phyloP scores from a whole-genome alignment of 805 yeast genomes.

The Hanseniaspora guilliermondii region DNA sequence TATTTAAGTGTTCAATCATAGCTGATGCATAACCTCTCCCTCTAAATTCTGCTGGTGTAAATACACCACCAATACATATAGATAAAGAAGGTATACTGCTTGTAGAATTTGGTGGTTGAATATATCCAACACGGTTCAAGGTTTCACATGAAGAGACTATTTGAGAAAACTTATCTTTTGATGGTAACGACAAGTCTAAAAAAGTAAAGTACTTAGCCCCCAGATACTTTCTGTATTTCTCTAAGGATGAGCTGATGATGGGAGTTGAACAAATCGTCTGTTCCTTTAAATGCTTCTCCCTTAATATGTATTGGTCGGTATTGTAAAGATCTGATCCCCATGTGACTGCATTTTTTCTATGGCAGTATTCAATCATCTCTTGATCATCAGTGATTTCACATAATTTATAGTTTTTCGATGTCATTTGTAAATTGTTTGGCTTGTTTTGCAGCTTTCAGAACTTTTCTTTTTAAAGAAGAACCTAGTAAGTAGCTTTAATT shows the following conservation, averaged over 20 bases:
- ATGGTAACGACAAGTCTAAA: slow-evolving; percentile 22
- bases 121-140: slow-evolving; percentile 29
- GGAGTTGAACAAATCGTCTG: neutral
- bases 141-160: slow-evolving; percentile 35
- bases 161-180: slow-evolving; percentile 22
- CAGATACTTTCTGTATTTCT: slow-evolving; percentile 16
- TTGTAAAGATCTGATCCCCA: slow-evolving; percentile 29
- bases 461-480: neutral
- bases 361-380: slow-evolving; percentile 29
- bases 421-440: neutral
- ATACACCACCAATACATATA: slow-evolving; percentile 50
- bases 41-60: slow-evolving; percentile 37
- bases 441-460: neutral
- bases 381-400: slow-evolving; percentile 24
- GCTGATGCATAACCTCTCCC: slow-evolving; percentile 43
- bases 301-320: slow-evolving; percentile 28
- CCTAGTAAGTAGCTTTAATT: too few relatives aligned
- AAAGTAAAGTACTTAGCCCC: slow-evolving; percentile 31
- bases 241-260: neutral
- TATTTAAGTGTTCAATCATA: slow-evolving; percentile 34
- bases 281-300: slow-evolving; percentile 23
- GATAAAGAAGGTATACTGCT: slow-evolving; percentile 24
- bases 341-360: slow-evolving; percentile 24
- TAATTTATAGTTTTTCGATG: neutral
- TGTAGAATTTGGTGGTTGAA: slow-evolving; percentile 21